phyloP scores from a whole-genome alignment of 176 grass and related monocot genomes.

The Aegilops umbellulata region DNA sequence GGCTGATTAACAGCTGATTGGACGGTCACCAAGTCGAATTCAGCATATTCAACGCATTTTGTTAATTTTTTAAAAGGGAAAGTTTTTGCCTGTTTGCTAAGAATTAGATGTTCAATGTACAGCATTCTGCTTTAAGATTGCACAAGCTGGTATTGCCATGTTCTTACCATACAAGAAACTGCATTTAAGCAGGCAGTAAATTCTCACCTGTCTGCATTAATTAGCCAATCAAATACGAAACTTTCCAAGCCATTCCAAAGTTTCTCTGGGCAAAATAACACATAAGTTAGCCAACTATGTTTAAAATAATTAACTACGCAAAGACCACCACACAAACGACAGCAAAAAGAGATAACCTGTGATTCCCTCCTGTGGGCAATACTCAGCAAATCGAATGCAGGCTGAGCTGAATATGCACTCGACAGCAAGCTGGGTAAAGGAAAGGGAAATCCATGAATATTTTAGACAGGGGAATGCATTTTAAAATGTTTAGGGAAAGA shows the following conservation, averaged over 20 bases:
- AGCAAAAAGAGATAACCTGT: conserved; percentile 51
- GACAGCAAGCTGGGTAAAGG: conserved; percentile 74
- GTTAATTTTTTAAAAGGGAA: background rate
- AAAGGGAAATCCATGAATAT: conserved; percentile 20
- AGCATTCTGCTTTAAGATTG: background rate
- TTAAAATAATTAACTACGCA: background rate
- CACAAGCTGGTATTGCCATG: background rate
- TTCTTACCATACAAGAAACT: conserved; percentile 5
- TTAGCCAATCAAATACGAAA: conserved; percentile 99
- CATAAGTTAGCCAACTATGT: conserved; percentile 26
- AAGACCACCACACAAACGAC: conserved; percentile 22
- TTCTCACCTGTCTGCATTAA: conserved; percentile 94
- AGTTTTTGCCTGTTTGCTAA: background rate
- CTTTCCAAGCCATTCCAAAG: conserved; percentile 88
- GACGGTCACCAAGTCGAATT: background rate
- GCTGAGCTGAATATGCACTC: conserved; percentile 99
- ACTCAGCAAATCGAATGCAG: conserved; percentile 89
- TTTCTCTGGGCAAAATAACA: conserved; percentile 68
- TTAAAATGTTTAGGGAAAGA: background rate
- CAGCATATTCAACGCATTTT: background rate
- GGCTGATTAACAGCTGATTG: background rate
- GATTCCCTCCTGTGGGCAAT: conserved; percentile 95
- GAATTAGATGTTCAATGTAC: background rate
- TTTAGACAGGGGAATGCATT: conserved; percentile 18
- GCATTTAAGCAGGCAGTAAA: conserved; percentile 3